Conservation (phyloP, 805 yeast genomes). For the Sporopachydermia quercuum region DNA sequence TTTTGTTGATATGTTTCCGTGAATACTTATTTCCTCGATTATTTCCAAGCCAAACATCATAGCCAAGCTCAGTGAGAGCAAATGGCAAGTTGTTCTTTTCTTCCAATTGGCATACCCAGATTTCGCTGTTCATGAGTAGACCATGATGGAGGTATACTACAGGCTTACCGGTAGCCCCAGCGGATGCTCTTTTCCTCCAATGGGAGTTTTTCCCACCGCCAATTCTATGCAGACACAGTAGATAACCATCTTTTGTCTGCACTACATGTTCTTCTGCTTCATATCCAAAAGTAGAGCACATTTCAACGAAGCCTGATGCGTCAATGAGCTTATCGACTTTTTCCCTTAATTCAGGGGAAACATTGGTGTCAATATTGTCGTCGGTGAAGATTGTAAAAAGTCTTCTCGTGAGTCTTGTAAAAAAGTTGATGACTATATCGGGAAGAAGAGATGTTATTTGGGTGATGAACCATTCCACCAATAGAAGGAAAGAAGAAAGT, state of each 20-base stretch:
- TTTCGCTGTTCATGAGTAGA: slow-evolving; percentile 73
- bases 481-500: slow-evolving; percentile 17
- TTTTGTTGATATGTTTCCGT: slow-evolving; percentile 46
- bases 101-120: slow-evolving; percentile 46
- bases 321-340: slow-evolving; percentile 24
- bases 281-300: slow-evolving; percentile 58
- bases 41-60: slow-evolving; percentile 91
- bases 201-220: slow-evolving; percentile 13
- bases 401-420: slow-evolving; percentile 9
- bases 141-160: slow-evolving; percentile 88
- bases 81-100: slow-evolving; percentile 53
- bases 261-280: slow-evolving; percentile 64
- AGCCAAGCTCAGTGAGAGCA: slow-evolving; percentile 63
- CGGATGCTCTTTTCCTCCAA: slow-evolving; percentile 5
- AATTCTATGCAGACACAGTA: slow-evolving; percentile 62
- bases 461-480: slow-evolving; percentile 15
- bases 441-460: slow-evolving; percentile 17
- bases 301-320: slow-evolving; percentile 42
- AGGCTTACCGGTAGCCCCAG: slow-evolving; percentile 17
- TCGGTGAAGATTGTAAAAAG: slow-evolving; percentile 5
- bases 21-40: slow-evolving; percentile 90
- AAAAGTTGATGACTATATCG: slow-evolving; percentile 12
- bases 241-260: slow-evolving; percentile 60
- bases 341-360: slow-evolving; percentile 5
- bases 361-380: slow-evolving; percentile 1